Evolutionary conservation across 306 rosid species (phyloP), one percentile per base, ranked within the genome.

Genomic region (barrel medic (Medicago truncatula)): DNA sequence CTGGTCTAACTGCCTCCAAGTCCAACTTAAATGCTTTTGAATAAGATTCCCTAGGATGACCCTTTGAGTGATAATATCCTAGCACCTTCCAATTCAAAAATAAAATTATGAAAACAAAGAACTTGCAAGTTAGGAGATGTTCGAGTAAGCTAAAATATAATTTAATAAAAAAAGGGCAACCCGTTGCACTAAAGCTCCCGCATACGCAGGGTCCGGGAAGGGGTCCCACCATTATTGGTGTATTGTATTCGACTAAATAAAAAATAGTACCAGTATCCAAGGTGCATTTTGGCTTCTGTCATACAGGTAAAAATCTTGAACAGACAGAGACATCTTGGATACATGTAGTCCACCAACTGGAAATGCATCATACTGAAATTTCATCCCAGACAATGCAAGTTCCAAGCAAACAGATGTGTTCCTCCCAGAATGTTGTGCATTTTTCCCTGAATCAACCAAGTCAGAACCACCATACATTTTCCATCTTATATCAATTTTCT

Each of bases 1-100:
- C 97, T 59, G 97, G 99, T 84, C 97, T 92, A 65, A 95, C 94
- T 25, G 93, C 90, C 84, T 95, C 97, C 85, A 95, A 89, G 79
- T 92, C 97, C 86, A 95, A 83, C 85, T 89, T 92, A 77, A 92
- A 85, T 86, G 93, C 97, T 84, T 87, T 92, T 8, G 99, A 89
- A 76, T 85, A 86, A 31, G 97, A 92, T 78, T 90, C 83, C 76
- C 92, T 89, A 72, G 99, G 99, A 79, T 71, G 97, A 75, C 88
- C 90, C 88, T 88, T 95, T 64, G 99, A 90, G 41, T 83, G 76
- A 80, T 95, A 92, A 87, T 92, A 83, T 67, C 97, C 96, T 3
- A 95, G 83, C 75, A 95, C 93, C 99, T 95, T 86, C 36, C 75
- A 79, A 84, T 76, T 70, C 61, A 79, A 84, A 83, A 79, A 61